Conservation (phyloP, 1,284 basidiomycete genomes). For the Pseudozyma hubeiensis region DNA sequence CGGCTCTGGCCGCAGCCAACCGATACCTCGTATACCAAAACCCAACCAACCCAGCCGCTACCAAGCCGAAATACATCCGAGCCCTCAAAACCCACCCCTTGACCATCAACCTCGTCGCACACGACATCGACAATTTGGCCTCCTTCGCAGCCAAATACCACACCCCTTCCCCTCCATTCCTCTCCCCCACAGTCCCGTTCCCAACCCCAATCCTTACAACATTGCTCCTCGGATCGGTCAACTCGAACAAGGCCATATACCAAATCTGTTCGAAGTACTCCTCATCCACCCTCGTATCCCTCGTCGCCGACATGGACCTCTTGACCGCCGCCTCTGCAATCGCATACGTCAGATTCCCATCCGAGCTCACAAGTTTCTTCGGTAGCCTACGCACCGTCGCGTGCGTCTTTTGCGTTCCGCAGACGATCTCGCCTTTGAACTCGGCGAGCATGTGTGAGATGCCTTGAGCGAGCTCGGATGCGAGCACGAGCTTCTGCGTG, state of each 20-base stretch:
- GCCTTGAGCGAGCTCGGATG: slow-evolving; percentile 51
- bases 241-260: slow-evolving; percentile 61
- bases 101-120: slow-evolving; percentile 41
- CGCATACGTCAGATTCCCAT: slow-evolving; percentile 39
- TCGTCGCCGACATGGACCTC: slow-evolving; percentile 34
- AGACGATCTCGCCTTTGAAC: slow-evolving; percentile 62
- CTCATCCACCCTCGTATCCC: slow-evolving; percentile 38
- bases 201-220: slow-evolving; percentile 29
- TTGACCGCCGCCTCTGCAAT: slow-evolving; percentile 37
- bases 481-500: slow-evolving; percentile 63
- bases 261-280: slow-evolving; percentile 59
- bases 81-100: slow-evolving; percentile 40
- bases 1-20: slow-evolving; percentile 9
- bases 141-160: slow-evolving; percentile 36
- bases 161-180: slow-evolving; percentile 2
- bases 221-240: slow-evolving; percentile 45
- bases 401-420: slow-evolving; percentile 47
- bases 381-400: slow-evolving; percentile 26
- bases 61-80: slow-evolving; percentile 33
- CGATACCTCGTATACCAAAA: slow-evolving; percentile 37
- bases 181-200: slow-evolving; percentile 4
- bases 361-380: slow-evolving; percentile 15
- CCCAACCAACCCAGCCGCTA: background rate
- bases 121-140: slow-evolving; percentile 34
- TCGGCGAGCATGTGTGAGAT: slow-evolving; percentile 51